Evolutionary conservation across 2,329 filamentous ascomycete species (phyloP).

Genomic region (Fusarium citri): DNA sequence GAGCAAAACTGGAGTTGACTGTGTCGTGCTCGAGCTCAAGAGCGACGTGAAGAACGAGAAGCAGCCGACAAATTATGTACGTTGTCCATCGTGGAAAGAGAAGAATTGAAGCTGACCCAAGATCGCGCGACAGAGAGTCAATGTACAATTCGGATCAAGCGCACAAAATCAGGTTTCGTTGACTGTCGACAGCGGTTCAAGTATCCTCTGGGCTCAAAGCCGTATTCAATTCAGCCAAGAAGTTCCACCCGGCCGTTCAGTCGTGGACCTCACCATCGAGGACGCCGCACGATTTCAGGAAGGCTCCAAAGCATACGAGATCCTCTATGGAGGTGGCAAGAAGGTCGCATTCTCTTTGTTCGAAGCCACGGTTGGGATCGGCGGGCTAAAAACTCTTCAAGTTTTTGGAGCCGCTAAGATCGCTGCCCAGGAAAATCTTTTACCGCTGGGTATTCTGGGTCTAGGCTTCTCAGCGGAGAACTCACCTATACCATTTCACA

Average conservation of each 20-base stretch:
- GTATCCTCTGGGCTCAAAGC: neutral
- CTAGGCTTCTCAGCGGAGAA: neutral
- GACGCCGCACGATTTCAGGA: neutral
- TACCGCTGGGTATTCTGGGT: neutral
- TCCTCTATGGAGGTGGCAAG: neutral
- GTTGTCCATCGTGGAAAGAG: no score
- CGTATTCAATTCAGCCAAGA: neutral
- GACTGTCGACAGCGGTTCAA: neutral
- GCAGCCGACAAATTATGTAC: neutral
- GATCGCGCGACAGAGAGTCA: neutral
- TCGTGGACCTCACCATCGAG: neutral
- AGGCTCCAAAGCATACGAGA: neutral
- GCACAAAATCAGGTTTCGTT: neutral
- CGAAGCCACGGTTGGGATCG: neutral
- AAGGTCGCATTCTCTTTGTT: neutral
- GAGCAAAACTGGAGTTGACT: neutral
- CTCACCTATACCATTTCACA: neutral
- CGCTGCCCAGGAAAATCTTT: neutral
- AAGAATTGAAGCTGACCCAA: neutral
- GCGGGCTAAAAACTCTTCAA: neutral
- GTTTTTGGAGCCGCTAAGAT: neutral
- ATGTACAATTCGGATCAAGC: neutral
- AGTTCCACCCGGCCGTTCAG: neutral
- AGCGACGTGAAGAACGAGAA: neutral
- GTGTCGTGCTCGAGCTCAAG: neutral